Conservation (phyloP, 2,329 filamentous ascomycete species). For the Lasiodiplodia theobromae region DNA sequence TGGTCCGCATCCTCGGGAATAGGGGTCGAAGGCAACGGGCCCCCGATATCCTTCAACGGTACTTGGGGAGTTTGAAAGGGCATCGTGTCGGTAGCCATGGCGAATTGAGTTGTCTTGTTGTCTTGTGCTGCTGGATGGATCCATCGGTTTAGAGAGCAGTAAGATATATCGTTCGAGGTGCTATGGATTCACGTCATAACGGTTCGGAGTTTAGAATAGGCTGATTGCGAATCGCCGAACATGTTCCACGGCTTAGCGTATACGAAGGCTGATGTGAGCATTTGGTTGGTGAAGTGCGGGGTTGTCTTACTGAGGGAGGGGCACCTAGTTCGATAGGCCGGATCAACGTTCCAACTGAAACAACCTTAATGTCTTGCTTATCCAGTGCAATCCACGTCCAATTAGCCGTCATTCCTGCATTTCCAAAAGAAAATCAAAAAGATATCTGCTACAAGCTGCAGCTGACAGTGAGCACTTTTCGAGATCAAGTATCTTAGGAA, state of each 20-base stretch:
- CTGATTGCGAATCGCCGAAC: not conserved
- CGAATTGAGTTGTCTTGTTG: not conserved
- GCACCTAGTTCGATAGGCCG: not conserved
- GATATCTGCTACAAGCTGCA: not conserved
- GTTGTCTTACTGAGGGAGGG: not conserved
- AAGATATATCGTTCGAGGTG: not conserved
- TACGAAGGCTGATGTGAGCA: conserved; percentile 13
- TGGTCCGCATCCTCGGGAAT: conserved; percentile 33
- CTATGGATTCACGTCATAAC: not conserved
- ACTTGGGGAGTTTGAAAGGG: conserved; percentile 12
- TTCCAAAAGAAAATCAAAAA: not conserved
- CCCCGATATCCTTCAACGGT: conserved; percentile 20
- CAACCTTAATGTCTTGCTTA: not conserved
- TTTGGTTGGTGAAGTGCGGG: not conserved
- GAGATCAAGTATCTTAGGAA: no score
- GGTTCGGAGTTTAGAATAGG: not conserved
- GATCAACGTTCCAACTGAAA: not conserved
- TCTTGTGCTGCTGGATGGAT: not conserved
- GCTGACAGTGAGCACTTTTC: no score
- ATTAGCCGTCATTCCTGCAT: not conserved
- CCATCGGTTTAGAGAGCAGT: no score
- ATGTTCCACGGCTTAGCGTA: not conserved
- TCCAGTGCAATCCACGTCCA: not conserved
- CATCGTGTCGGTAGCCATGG: not conserved
- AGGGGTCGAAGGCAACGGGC: conserved; percentile 35